Evolutionary conservation across 2,329 filamentous ascomycete genomes (phyloP).

Genomic region (Talaromyces sp.): DNA sequence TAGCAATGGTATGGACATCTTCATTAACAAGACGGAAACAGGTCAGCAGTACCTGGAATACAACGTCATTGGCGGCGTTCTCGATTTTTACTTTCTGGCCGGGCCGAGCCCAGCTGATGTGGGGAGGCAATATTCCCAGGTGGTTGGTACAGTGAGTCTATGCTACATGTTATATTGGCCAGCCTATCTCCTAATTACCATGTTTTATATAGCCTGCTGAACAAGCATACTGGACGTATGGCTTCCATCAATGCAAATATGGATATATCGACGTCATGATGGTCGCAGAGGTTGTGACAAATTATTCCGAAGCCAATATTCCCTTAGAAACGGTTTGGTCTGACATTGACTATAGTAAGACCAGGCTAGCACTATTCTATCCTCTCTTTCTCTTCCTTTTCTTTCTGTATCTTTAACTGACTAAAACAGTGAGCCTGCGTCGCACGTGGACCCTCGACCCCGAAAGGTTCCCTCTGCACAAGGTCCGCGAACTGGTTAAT

Average conservation of each 20-base stretch:
- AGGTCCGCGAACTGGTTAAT: slow-evolving; percentile 60
- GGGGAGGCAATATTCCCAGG: slow-evolving; percentile 53
- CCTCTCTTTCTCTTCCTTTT: too few species aligned
- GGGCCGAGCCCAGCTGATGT: slow-evolving; percentile 56
- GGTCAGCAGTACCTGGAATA: slow-evolving; percentile 68
- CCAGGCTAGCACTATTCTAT: neutral
- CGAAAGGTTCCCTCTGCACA: slow-evolving; percentile 33
- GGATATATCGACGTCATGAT: slow-evolving; percentile 52
- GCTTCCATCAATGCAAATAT: slow-evolving; percentile 59
- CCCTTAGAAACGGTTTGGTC: slow-evolving; percentile 43
- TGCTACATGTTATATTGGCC: neutral
- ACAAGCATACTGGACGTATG: slow-evolving; percentile 77
- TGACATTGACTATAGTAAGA: slow-evolving; percentile 39
- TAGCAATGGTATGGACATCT: slow-evolving; percentile 72
- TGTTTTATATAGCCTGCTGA: slow-evolving; percentile 51
- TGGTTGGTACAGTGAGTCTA: slow-evolving; percentile 35
- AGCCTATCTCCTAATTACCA: neutral
- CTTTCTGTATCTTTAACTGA: neutral
- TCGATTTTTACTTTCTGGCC: slow-evolving; percentile 66
- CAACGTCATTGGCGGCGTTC: slow-evolving; percentile 68
- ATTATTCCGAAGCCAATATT: slow-evolving; percentile 37
- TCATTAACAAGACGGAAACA: slow-evolving; percentile 58
- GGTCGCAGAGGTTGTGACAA: slow-evolving; percentile 38
- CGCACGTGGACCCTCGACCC: slow-evolving; percentile 36
- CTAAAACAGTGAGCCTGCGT: slow-evolving; percentile 12